phyloP scores from a whole-genome alignment of 2,329 filamentous ascomycete genomes.

The Ophiostoma ulmi region DNA sequence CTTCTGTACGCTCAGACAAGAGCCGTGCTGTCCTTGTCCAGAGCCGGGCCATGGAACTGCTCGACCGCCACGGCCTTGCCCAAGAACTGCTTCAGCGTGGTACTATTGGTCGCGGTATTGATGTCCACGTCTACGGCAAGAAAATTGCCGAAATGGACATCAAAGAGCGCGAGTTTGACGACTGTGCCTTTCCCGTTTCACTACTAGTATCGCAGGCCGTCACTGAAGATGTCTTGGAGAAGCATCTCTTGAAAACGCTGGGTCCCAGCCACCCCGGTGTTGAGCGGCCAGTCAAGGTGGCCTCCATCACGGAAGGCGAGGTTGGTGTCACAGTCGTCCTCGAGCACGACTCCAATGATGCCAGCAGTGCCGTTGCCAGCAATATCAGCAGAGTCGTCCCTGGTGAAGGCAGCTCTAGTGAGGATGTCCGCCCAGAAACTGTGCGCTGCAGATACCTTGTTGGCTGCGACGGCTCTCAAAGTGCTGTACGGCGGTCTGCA shows the following conservation, averaged over 20 bases:
- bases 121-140: conserved; percentile 37
- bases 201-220: conserved; percentile 30
- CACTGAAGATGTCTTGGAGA: conserved; percentile 32
- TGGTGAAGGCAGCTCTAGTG: conserved; percentile 25
- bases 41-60: conserved; percentile 46
- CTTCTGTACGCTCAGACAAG: conserved; percentile 34
- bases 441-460: conserved; percentile 40
- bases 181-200: conserved; percentile 29
- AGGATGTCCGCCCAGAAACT: not conserved
- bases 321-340: conserved; percentile 29
- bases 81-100: conserved; percentile 36
- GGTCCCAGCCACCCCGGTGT: conserved; percentile 37
- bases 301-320: conserved; percentile 22
- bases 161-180: conserved; percentile 21
- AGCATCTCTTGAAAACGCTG: conserved; percentile 36
- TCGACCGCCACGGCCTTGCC: conserved; percentile 42
- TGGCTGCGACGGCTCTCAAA: conserved; percentile 46
- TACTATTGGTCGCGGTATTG: conserved; percentile 36
- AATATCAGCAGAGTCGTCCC: conserved; percentile 13
- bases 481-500: conserved; percentile 39
- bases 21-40: conserved; percentile 45
- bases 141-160: conserved; percentile 34
- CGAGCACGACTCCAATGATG: not conserved
- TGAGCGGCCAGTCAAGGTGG: conserved; percentile 28
- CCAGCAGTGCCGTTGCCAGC: not conserved